Evolutionary conservation across 495 filamentous ascomycete genomes (phyloP), one percentile per base, ranked within the genome.

Genomic region (Entonaema liquescens): DNA sequence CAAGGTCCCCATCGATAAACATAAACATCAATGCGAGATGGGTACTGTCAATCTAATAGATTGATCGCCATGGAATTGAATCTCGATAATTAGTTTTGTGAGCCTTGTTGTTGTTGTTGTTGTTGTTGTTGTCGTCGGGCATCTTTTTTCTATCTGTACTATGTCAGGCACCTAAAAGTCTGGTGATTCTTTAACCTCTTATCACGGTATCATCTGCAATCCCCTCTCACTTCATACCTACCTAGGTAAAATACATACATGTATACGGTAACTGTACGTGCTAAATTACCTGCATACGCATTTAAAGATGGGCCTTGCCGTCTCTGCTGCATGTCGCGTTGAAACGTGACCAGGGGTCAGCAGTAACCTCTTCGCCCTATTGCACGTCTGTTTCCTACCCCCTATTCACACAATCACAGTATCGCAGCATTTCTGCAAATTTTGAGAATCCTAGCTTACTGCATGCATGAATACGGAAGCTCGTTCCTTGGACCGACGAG

Each of bases 381-480:
- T 72, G 59, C 64, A 38, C 69, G 29, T 21, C 31, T 36, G 19
- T 36, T 36, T 36, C 31, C 54, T 28, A 47, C 7, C 61, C 68
- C 68, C 62, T 67, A 67, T 71, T 71, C 59, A 49, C 64, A 17
- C 31, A 33, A 47, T 17, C 26, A 42, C 9, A 26, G 17, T 31
- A 25, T 42, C 28, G 25, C 42, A 58, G 65, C 65, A 36, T 56
- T 65, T 33, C 31, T 61, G 60, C 60, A 67, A 72, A 68, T 61
- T 72, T 65, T 62, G 44, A 58, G 44, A 2, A 72, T 65, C 65
- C 70, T 26, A 35, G 70, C 36, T 50, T 25, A 23, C 42, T 47
- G 19, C 9, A 29, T 68, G 70, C 65, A 68, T 72, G 65, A 72
- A 72, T 53, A 36, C 47, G 60, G 50, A 65, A 72, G 60, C 60